Evolutionary conservation across 2,329 filamentous ascomycete species (phyloP).

Genomic region (Penicillium sp.): DNA sequence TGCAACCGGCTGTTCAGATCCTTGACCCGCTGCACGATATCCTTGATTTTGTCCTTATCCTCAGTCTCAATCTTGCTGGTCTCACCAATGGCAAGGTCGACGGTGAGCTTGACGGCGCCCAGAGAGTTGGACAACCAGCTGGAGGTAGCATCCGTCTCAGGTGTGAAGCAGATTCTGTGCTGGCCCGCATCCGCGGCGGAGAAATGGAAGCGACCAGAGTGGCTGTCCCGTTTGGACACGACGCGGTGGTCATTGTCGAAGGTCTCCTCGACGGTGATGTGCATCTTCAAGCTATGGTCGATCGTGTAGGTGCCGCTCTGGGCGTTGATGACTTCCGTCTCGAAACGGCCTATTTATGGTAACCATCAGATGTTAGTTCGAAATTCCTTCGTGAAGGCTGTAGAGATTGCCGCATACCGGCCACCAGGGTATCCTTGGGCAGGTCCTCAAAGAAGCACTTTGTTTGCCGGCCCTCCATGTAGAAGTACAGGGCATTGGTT

Average conservation of each 20-base stretch:
- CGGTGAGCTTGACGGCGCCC: slow-evolving; percentile 76
- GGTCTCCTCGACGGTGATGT: slow-evolving; percentile 90
- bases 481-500: slow-evolving; percentile 90
- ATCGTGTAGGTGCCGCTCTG: slow-evolving; percentile 65
- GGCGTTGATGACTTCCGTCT: slow-evolving; percentile 79
- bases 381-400: neutral
- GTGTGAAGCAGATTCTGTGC: slow-evolving; percentile 92
- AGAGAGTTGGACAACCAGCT: slow-evolving; percentile 72
- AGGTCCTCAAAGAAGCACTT: slow-evolving; percentile 99
- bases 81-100: slow-evolving; percentile 93
- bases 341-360: slow-evolving; percentile 68
- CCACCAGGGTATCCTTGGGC: slow-evolving; percentile 93
- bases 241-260: slow-evolving; percentile 99
- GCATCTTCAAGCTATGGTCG: slow-evolving; percentile 75
- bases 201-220: slow-evolving; percentile 88
- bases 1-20: slow-evolving; percentile 83
- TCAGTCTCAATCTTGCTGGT: slow-evolving; percentile 89
- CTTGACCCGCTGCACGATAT: slow-evolving; percentile 82
- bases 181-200: slow-evolving; percentile 91
- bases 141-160: slow-evolving; percentile 67
- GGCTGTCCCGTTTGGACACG: slow-evolving; percentile 76
- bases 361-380: neutral
- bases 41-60: slow-evolving; percentile 89
- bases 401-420: slow-evolving; percentile 57
- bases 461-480: slow-evolving; percentile 77